phyloP scores from a whole-genome alignment of 176 grass and related monocot species.

The Alopecurus myosuroides region DNA sequence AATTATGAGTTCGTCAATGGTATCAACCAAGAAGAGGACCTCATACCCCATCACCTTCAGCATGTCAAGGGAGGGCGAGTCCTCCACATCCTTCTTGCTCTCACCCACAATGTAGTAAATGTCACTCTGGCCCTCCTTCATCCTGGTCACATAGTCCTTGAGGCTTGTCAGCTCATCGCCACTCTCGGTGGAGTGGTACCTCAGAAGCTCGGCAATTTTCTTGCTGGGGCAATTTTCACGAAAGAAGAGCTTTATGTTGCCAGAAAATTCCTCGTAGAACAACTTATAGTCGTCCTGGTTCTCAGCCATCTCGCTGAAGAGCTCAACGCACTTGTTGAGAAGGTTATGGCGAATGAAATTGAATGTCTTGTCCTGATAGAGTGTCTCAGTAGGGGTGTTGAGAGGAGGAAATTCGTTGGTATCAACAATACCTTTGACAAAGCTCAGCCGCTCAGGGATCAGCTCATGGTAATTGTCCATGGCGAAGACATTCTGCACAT shows the following conservation, averaged over 20 bases:
- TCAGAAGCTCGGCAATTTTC: constrained; percentile 55
- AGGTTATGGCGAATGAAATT: constrained; percentile 61
- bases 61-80: too few species aligned
- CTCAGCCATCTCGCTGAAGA: constrained; percentile 70
- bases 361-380: constrained; percentile 64
- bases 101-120: constrained; percentile 68
- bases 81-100: constrained; percentile 45
- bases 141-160: constrained; percentile 63
- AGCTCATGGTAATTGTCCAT: constrained; percentile 68
- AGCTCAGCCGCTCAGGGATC: constrained; percentile 54
- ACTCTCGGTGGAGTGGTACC: constrained; percentile 62
- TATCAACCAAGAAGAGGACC: too few species aligned
- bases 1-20: too few species aligned
- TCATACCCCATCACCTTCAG: too few species aligned
- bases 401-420: constrained; percentile 57
- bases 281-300: constrained; percentile 38
- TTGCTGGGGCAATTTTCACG: constrained; percentile 57
- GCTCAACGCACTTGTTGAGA: constrained; percentile 59
- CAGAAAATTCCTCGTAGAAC: too few species aligned
- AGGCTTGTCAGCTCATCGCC: constrained; percentile 65
- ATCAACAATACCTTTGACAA: constrained; percentile 58
- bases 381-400: constrained; percentile 51
- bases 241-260: constrained; percentile 44
- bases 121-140: constrained; percentile 68
- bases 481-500: constrained; percentile 22